Base-by-base conservation (phyloP, 306 rosid genomes). In the Quercus dentata region DNA sequence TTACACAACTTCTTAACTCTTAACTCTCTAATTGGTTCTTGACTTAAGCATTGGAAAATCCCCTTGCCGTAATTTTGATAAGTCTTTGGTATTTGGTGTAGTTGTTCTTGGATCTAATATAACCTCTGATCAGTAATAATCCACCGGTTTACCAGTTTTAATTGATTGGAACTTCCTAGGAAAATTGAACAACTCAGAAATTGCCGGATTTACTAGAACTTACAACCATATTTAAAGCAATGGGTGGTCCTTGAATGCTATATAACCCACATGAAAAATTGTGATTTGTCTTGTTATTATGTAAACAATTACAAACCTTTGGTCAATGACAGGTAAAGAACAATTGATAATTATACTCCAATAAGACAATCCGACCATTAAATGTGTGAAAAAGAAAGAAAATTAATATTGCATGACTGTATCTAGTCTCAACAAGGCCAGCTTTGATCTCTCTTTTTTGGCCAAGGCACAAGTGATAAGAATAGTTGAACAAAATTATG, bases 401-500 rank as follows among this genome's bases (percentile, higher is more conserved):
- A 49, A 44, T 41, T 27, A 44, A 49, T 63, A 31, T 25, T 52
- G 31, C 18, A 58, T 2, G 15, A 56, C 6, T 15, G 55, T 19
- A 6, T 41, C 44, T 28, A 58, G 0, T 61, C 31, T 81, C 81
- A 72, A 25, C 41, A 15, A 33, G 20, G 71, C 5, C 64, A 10
- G 23, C 21, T 27, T 31, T 11, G 35, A 0, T 49, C 54, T 49
- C 4, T 49, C 4, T 28, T 63, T 63, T 28, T 27, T 62, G 69
- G 20, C 8, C 10, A 10, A 33, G 28, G 25, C 20, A 9, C 7
- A 6, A 20, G 33, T 10, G 41, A 62, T 20, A 49, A 49, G 5
- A 9, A 35, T 61, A 23, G 81, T 63, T 33, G 84, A 79, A 79
- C 76, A 71, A 63, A 79, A 55, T 83, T 63, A 79, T 63, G 68